Percentiles rank a stretch among this genome's conserved stretches.
Evolutionary conservation across 164 flowering plant species (phyloP).

Genomic region (Litsea cubeba): DNA sequence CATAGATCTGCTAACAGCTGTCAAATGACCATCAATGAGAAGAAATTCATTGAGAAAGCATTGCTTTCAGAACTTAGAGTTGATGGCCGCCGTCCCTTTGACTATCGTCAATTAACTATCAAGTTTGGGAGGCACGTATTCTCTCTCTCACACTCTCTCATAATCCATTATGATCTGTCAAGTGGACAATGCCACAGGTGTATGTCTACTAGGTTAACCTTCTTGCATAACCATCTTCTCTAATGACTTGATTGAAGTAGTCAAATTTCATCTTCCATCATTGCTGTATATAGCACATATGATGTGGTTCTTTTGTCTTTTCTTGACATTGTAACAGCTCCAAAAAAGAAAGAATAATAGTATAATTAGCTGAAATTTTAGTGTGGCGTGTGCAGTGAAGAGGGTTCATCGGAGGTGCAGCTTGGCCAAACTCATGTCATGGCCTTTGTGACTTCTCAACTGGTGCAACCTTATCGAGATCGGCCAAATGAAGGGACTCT

Average conservation of each 20-base stretch:
- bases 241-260: neutral
- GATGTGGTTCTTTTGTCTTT: neutral
- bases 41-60: conserved; percentile 79
- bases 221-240: neutral
- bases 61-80: conserved; percentile 62
- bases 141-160: neutral
- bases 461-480: conserved; percentile 84
- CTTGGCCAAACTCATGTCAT: conserved; percentile 91
- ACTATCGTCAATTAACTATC: conserved; percentile 58
- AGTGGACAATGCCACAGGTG: neutral
- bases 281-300: neutral
- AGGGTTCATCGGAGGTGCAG: conserved; percentile 88
- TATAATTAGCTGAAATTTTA: neutral
- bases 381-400: conserved; percentile 48
- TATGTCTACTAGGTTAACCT: neutral
- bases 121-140: conserved; percentile 68
- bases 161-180: neutral
- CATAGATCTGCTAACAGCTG: conserved; percentile 64
- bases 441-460: conserved; percentile 77
- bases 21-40: conserved; percentile 78
- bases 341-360: neutral
- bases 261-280: neutral
- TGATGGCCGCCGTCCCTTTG: conserved; percentile 82
- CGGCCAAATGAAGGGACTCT: conserved; percentile 86
- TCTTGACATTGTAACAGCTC: too few relatives aligned